Conservation (phyloP, 805 yeast genomes). For the Cyberlindnera xylosilytica region DNA sequence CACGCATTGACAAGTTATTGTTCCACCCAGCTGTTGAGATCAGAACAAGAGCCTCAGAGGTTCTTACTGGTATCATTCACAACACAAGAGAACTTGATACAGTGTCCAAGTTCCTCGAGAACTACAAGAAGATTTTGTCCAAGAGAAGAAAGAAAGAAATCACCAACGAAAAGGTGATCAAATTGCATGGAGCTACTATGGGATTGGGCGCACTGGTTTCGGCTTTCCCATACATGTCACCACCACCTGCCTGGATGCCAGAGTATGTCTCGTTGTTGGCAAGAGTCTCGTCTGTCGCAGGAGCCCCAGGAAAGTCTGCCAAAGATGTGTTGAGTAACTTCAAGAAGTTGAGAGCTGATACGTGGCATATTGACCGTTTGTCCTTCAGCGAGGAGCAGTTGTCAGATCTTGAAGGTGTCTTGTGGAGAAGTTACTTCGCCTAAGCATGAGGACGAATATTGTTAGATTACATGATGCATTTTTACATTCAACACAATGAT, state of each 20-base stretch:
- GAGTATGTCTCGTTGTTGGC: slow-evolving; percentile 65
- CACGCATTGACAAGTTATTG: slow-evolving; percentile 49
- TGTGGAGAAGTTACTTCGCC: slow-evolving; percentile 89
- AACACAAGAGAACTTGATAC: slow-evolving; percentile 36
- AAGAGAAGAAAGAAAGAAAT: slow-evolving; percentile 32
- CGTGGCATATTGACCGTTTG: slow-evolving; percentile 88
- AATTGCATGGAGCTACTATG: slow-evolving; percentile 79
- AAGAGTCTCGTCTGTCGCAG: slow-evolving; percentile 68
- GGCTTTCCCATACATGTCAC: slow-evolving; percentile 88
- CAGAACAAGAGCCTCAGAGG: slow-evolving; percentile 66
- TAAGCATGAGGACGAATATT: too few species aligned
- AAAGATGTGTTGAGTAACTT: slow-evolving; percentile 78
- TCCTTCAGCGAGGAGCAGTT: slow-evolving; percentile 75
- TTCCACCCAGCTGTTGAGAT: slow-evolving; percentile 69
- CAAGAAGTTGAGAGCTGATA: slow-evolving; percentile 89
- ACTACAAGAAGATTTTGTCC: slow-evolving; percentile 26
- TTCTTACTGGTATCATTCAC: slow-evolving; percentile 80
- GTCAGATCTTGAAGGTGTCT: slow-evolving; percentile 90
- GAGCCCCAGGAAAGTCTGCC: slow-evolving; percentile 79
- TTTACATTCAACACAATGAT: not conserved
- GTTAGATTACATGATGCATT: too few species aligned
- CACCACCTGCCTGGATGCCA: slow-evolving; percentile 92
- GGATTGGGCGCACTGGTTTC: slow-evolving; percentile 86
- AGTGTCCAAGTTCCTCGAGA: slow-evolving; percentile 38
- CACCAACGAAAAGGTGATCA: slow-evolving; percentile 39